Base-by-base conservation (phyloP, 768 basidiomycete genomes). In the Tephrocybe sp. region DNA sequence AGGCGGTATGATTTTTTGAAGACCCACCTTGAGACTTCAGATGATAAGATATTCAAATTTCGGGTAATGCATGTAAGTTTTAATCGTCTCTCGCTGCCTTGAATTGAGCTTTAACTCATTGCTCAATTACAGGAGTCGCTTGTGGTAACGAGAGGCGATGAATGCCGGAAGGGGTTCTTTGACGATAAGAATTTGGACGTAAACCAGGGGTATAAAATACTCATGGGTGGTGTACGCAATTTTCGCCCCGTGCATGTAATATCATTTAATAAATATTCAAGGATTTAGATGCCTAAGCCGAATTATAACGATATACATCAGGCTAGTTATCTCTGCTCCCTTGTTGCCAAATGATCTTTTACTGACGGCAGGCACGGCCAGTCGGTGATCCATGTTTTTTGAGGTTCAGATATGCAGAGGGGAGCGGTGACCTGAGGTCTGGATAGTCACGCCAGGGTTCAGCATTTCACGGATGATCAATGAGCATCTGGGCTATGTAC, bases 161-260 rank as follows among this genome's bases (percentile, higher is more conserved):
- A 65, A 34, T 67, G 63, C 3, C 58, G 69, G 1, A 68, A 66
- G 47, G 54, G 41, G 1, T 72, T 69, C 46, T 70, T 71, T 49
- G 60, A 65, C n/a, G 55, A 61, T 13, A 66, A 61, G 46, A 57
- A 49, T 41, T 55, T 72, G 13, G 56, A 62, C 36, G 62, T 69
- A 36, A 55, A 46, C n/a, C 67, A 70, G 44, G 71, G 71, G 1
- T 72, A 71, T 40, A 62, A 62, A 32, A 64, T 73, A 9, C 61
- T 72, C 0, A 62, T 68, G 57, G 68, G 68, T 7, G 65, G 39
- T 4, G 39, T 39, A 17, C n/a, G 39, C 16, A 13, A 3, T 16
- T 36, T 12, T 36, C 11, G 35, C 13, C 12, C 11, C 13, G 16
- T 36, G 12, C 13, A 36, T 36, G 3, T 4, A 12, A 36, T 12